A percentile compares a stretch with the other conserved stretches of the same genome.
Conservation (phyloP, 2,329 filamentous ascomycete genomes). For the Pezicula rhizophila region DNA sequence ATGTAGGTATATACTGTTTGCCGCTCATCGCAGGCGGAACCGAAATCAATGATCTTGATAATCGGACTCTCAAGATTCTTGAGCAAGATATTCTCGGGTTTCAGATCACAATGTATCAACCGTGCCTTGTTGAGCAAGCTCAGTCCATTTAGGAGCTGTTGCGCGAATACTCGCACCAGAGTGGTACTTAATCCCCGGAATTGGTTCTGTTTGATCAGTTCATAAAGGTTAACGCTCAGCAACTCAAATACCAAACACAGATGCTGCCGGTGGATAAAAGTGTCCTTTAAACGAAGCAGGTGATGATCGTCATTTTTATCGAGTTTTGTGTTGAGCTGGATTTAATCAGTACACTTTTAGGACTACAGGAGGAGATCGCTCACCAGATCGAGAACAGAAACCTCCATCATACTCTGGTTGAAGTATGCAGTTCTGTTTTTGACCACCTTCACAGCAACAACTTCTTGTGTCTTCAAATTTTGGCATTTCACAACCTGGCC, state of each 20-base stretch:
- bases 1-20: constrained; percentile 99
- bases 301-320: constrained; percentile 99
- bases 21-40: constrained; percentile 94
- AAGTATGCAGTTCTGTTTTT: constrained; percentile 99
- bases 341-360: constrained; percentile 18
- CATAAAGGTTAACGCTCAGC: constrained; percentile 94
- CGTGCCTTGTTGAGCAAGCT: constrained; percentile 92
- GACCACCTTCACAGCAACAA: constrained; percentile 97
- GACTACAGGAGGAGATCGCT: constrained; percentile 21
- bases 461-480: constrained; percentile 95
- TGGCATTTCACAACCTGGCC: constrained; percentile 99
- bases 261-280: constrained; percentile 96
- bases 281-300: constrained; percentile 88
- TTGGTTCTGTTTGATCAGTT: constrained; percentile 98
- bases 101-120: constrained; percentile 95
- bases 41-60: constrained; percentile 99
- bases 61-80: constrained; percentile 99
- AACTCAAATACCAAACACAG: constrained; percentile 94
- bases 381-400: constrained; percentile 92
- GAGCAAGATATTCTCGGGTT: constrained; percentile 94
- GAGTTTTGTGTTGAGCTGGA: constrained; percentile 89
- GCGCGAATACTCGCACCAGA: constrained; percentile 92
- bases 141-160: constrained; percentile 89
- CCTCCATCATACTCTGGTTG: constrained; percentile 99
- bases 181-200: constrained; percentile 97